Conservation (phyloP, 139 green algal species). For the Diplosphaera chodatii region DNA sequence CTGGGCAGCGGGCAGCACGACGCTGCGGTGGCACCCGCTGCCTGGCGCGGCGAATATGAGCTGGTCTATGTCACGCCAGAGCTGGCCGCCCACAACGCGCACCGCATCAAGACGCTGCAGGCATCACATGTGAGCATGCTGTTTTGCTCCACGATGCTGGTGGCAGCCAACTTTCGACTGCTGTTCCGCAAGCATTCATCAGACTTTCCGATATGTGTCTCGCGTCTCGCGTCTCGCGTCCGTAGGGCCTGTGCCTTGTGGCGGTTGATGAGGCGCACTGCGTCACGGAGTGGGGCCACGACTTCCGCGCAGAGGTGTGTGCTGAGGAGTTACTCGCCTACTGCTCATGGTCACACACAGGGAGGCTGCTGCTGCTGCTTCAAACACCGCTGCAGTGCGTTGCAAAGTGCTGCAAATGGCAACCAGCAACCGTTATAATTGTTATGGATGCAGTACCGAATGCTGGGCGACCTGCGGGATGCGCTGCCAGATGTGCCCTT, state of each 20-base stretch:
- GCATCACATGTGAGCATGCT: conserved; percentile 3
- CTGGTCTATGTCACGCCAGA: conserved; percentile 69
- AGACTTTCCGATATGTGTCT: no score
- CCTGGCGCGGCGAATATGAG: conserved; percentile 40
- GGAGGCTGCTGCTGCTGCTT: no score
- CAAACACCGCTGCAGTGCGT: no score
- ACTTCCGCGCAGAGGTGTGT: conserved; percentile 38
- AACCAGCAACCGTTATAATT: no score
- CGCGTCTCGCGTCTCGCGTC: no score
- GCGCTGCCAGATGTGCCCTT: conserved; percentile 40
- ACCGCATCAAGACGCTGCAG: conserved; percentile 35
- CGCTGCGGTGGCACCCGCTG: conserved; percentile 32
- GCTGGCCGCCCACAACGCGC: conserved; percentile 22
- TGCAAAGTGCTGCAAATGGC: no score
- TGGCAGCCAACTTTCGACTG: no score
- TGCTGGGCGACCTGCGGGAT: conserved; percentile 34
- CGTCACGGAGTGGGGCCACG: conserved; percentile 39
- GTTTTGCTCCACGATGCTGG: no score
- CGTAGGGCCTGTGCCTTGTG: conserved; percentile 35
- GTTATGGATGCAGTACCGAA: conserved; percentile 36
- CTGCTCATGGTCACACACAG: no score
- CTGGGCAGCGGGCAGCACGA: conserved; percentile 50
- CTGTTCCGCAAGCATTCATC: no score
- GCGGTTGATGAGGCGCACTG: conserved; percentile 62
- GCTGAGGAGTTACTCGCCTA: no score